Percentiles rank a stretch among this genome's conserved stretches.
Conservation (phyloP, 805 yeast genomes). For the Nakazawaea populi region DNA sequence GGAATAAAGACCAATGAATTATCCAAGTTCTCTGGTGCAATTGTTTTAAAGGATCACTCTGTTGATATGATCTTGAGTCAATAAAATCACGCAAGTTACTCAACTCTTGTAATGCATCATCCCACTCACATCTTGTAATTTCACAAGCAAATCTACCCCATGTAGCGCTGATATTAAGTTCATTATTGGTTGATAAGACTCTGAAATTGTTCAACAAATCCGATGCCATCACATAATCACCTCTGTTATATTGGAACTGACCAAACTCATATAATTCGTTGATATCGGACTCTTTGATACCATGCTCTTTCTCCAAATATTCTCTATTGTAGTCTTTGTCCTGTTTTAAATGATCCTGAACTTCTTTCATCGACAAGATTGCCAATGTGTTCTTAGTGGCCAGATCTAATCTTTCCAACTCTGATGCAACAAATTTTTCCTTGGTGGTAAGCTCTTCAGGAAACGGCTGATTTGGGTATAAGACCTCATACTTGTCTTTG, state of each 20-base stretch:
- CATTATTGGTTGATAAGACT: slow-evolving; percentile 45
- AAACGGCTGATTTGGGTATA: slow-evolving; percentile 31
- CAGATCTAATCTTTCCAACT: slow-evolving; percentile 30
- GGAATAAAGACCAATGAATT: slow-evolving; percentile 64
- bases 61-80: slow-evolving; percentile 43
- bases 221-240: slow-evolving; percentile 54
- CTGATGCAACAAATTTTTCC: slow-evolving; percentile 33
- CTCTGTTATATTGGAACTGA: slow-evolving; percentile 57
- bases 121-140: slow-evolving; percentile 48
- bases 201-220: slow-evolving; percentile 54
- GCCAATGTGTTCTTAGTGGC: slow-evolving; percentile 40
- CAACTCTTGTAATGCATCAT: slow-evolving; percentile 47
- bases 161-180: slow-evolving; percentile 47
- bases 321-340: slow-evolving; percentile 50
- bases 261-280: slow-evolving; percentile 51
- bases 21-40: slow-evolving; percentile 62
- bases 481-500: slow-evolving; percentile 34
- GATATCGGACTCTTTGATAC: slow-evolving; percentile 42
- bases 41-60: slow-evolving; percentile 48
- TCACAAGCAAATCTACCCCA: slow-evolving; percentile 69
- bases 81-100: slow-evolving; percentile 49
- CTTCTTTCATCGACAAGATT: slow-evolving; percentile 41
- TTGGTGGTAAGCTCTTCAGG: slow-evolving; percentile 37
- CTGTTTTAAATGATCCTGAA: slow-evolving; percentile 45
- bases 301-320: slow-evolving; percentile 36